Evolutionary conservation across 495 filamentous ascomycete species (phyloP).

Genomic region (Penicillium longicatenatum): DNA sequence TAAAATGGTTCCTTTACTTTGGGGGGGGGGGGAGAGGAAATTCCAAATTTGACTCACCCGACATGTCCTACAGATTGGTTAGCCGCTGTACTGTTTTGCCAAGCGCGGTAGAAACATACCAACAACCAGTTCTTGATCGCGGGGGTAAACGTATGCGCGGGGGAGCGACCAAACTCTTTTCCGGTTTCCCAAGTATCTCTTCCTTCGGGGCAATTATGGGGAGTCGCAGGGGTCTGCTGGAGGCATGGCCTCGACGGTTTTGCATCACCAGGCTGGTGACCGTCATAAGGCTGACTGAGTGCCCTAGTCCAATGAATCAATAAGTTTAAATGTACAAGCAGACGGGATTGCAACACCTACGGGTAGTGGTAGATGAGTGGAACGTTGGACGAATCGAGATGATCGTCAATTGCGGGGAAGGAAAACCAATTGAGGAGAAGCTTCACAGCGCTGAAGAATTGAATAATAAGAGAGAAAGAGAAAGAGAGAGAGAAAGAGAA

Average conservation of each 20-base stretch:
- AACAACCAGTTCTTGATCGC: conserved; percentile 55
- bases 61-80: conserved; percentile 44
- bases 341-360: conserved; percentile 17
- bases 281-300: conserved; percentile 36
- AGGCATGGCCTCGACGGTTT: conserved; percentile 34
- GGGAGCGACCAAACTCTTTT: conserved; percentile 35
- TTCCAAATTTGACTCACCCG: conserved; percentile 39
- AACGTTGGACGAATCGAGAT: neutral
- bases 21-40: neutral
- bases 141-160: conserved; percentile 54
- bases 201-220: conserved; percentile 54
- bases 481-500: neutral
- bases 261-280: conserved; percentile 41
- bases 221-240: conserved; percentile 44
- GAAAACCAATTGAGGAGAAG: neutral
- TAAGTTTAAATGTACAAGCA: conserved; percentile 6
- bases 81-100: neutral
- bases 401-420: conserved; percentile 9
- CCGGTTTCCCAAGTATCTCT: conserved; percentile 31
- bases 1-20: conserved; percentile 6
- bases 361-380: neutral
- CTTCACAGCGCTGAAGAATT: neutral
- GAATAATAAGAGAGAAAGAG: neutral
- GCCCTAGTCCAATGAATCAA: conserved; percentile 2
- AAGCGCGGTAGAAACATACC: conserved; percentile 36